Base-by-base conservation (phyloP, 352 stramenopile species). In the Pythium utonaiense region DNA sequence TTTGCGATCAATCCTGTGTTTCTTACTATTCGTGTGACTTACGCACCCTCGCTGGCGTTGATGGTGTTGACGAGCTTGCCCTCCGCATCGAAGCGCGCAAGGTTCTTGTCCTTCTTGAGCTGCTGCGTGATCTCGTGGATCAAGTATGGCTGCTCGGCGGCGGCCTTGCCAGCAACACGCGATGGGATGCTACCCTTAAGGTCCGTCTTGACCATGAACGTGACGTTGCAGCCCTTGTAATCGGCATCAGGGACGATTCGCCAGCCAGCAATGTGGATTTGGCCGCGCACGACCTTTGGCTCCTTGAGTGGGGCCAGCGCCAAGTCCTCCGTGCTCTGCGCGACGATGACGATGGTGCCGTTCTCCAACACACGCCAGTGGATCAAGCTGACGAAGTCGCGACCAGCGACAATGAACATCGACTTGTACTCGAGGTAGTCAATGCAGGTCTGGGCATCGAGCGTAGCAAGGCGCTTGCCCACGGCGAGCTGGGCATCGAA, bases 361-460 rank as follows among this genome's bases (percentile, higher is more conserved):
- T 76, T 70, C 10, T 73, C 58, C 3, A 89, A 61, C 45, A 87
- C 75, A 14, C 82, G 82, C 76, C 77, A 91, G 67, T 91, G 82
- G 14, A 75, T 60, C 25, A 89, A 53, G 27, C 71, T 89, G 51
- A 81, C 73, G 48, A 91, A 91, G 45, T 91, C 82, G n/a, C 82
- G 79, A 4, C 79, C 78, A 3, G 79, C 74, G 27, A 91, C 78
- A 21, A 89, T 70, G 28, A 91, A 86, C 47, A 89, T 76, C 31
- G 76, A 69, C 54, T 88, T 89, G 77, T 81, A 89, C 68, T 87
- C 72, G 21, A 86, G 69, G 51, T 91, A 86, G 47, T 88, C 79
- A 50, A 89, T 80, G n/a, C 22, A 61, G 14, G 82, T 91, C 62
- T 91, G 79, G 5, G 67, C 68, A 27, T 91, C 74, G n/a, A 88